Conservation (phyloP, 2,329 filamentous ascomycete species). For the Penicillium palitans region DNA sequence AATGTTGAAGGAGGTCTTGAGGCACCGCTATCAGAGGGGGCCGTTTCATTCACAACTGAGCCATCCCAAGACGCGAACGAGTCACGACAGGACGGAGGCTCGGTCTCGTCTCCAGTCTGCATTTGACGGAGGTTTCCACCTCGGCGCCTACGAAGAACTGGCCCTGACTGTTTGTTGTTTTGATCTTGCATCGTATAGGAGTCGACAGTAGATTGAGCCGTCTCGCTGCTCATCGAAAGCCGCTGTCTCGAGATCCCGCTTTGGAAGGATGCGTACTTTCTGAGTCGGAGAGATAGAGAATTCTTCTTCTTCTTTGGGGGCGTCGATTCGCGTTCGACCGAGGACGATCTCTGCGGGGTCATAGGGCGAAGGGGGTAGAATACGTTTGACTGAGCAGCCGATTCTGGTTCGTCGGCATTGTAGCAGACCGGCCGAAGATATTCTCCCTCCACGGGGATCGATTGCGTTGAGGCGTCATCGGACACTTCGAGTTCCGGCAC, state of each 20-base stretch:
- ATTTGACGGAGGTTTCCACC: constrained; percentile 73
- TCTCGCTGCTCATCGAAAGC: constrained; percentile 28
- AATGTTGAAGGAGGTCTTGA: constrained; percentile 31
- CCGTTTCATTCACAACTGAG: constrained; percentile 26
- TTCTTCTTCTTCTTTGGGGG: constrained; percentile 27
- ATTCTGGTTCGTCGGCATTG: constrained; percentile 22
- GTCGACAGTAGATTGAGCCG: constrained; percentile 18
- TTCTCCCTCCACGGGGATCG: constrained; percentile 27
- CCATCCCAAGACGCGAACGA: constrained; percentile 41
- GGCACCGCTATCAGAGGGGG: constrained; percentile 14
- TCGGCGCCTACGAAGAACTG: constrained; percentile 68
- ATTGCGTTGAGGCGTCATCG: constrained; percentile 21
- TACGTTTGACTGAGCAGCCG: constrained; percentile 14
- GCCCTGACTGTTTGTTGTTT: constrained; percentile 35
- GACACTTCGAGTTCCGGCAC: not conserved
- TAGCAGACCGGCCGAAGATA: constrained; percentile 33
- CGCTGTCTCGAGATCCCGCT: constrained; percentile 41
- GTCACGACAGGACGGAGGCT: constrained; percentile 41
- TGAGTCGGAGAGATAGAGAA: constrained; percentile 39
- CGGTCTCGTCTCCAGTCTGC: constrained; percentile 63
- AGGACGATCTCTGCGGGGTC: constrained; percentile 31
- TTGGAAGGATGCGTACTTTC: constrained; percentile 49
- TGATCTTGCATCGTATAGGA: constrained; percentile 20
- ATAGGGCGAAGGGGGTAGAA: constrained; percentile 20
- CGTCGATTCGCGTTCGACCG: constrained; percentile 26